Conservation (phyloP, 2,329 filamentous ascomycete species). For the Aspergillus puulaauensis region DNA sequence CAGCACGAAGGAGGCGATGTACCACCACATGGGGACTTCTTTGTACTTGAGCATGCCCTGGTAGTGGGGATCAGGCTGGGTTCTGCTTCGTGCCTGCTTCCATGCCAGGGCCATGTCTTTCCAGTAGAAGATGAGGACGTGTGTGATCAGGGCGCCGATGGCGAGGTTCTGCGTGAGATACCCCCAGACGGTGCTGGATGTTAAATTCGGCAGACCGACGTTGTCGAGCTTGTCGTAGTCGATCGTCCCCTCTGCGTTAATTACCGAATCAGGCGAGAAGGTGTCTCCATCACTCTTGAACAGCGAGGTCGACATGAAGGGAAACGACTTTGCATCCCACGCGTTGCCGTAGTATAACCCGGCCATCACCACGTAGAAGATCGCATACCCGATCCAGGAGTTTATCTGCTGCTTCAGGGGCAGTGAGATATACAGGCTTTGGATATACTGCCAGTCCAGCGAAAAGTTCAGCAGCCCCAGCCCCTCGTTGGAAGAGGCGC, state of each 20-base stretch:
- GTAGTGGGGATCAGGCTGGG: slow-evolving; percentile 23
- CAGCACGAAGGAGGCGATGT: slow-evolving; percentile 40
- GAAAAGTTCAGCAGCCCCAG: slow-evolving; percentile 24
- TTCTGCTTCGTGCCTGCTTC: slow-evolving; percentile 20
- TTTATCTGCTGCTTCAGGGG: slow-evolving; percentile 54
- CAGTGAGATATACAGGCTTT: slow-evolving; percentile 57
- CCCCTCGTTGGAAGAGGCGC: slow-evolving; percentile 25
- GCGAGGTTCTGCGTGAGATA: slow-evolving; percentile 18
- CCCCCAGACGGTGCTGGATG: slow-evolving; percentile 25
- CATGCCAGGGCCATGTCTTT: slow-evolving; percentile 24
- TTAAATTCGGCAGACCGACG: slow-evolving; percentile 27
- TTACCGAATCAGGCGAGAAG: slow-evolving; percentile 20
- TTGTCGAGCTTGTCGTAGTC: slow-evolving; percentile 26
- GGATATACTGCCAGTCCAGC: slow-evolving; percentile 27
- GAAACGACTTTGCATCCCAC: slow-evolving; percentile 22
- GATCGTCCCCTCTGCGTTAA: slow-evolving; percentile 24
- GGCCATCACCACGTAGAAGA: slow-evolving; percentile 43
- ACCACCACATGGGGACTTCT: slow-evolving; percentile 48
- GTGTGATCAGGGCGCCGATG: slow-evolving; percentile 26
- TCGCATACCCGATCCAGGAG: slow-evolving; percentile 45
- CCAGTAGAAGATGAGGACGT: slow-evolving; percentile 25
- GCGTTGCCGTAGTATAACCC: slow-evolving; percentile 26
- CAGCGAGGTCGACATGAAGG: slow-evolving; percentile 33
- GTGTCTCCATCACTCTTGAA: slow-evolving; percentile 28
- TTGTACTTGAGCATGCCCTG: slow-evolving; percentile 27